A percentile compares a stretch with the other conserved stretches of the same genome.
phyloP scores from a whole-genome alignment of 352 stramenopile genomes.

The Globisporangium paroecandrum region DNA sequence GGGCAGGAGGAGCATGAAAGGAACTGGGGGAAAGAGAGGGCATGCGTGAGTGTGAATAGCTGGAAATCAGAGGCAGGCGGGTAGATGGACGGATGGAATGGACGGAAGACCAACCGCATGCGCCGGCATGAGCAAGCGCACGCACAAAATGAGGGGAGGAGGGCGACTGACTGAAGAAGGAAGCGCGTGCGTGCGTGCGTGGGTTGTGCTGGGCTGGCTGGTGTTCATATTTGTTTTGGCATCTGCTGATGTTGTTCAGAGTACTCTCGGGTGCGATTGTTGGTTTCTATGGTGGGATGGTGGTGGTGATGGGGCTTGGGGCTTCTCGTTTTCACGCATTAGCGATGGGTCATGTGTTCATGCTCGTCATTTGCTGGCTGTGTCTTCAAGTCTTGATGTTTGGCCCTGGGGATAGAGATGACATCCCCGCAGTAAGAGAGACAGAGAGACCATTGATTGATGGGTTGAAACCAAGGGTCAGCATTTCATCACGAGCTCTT shows the following conservation, averaged over 20 bases:
- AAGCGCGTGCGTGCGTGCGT: background rate
- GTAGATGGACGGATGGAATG: slow-evolving; percentile 6
- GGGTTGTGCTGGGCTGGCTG: slow-evolving; percentile 1
- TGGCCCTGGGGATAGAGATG: no score
- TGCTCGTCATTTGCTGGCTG: no score
- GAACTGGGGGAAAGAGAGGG: background rate
- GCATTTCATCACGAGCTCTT: slow-evolving; percentile 29
- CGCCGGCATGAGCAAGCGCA: background rate
- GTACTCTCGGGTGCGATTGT: background rate
- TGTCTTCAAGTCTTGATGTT: no score
- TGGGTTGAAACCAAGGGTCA: background rate
- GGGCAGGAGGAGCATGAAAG: background rate
- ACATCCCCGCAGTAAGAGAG: no score
- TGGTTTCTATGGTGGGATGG: background rate
- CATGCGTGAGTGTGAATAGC: background rate
- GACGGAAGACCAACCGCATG: slow-evolving; percentile 1
- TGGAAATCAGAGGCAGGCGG: background rate
- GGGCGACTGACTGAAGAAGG: background rate
- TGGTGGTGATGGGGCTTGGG: background rate
- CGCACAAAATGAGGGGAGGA: background rate
- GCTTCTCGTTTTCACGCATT: no score
- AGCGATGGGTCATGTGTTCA: no score
- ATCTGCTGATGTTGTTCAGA: background rate
- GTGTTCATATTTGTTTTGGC: slow-evolving; percentile 4
- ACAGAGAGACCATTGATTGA: no score